These are phyloP conservation scores for Daldinia decipiens DNA, from an alignment of 495 filamentous ascomycete species.

Conservation along the genomic window DNA sequence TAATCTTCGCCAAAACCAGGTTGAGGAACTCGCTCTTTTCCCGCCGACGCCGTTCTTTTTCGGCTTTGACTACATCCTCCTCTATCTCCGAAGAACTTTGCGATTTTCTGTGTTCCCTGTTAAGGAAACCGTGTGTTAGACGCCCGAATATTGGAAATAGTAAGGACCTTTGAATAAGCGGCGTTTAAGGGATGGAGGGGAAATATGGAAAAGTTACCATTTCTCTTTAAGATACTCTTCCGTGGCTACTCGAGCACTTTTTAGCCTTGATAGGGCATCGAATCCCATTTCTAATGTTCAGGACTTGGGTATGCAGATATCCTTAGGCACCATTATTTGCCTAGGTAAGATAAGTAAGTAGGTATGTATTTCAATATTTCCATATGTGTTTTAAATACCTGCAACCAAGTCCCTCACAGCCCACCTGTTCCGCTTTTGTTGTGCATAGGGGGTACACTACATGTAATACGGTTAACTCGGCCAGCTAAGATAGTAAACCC, in stretches of 20 bases:
- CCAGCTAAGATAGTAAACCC: not conserved
- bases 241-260: conserved; percentile 17
- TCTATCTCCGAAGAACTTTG: conserved; percentile 5
- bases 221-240: conserved; percentile 38
- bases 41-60: conserved; percentile 22
- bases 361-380: not conserved
- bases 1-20: conserved; percentile 35
- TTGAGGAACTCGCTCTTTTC: conserved; percentile 37
- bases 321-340: not conserved
- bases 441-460: not conserved
- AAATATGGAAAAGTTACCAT: conserved; percentile 28
- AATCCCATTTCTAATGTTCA: conserved; percentile 28
- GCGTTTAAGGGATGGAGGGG: not conserved
- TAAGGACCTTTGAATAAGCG: not conserved
- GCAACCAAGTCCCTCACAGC: conserved; percentile 1
- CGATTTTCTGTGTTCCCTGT: conserved; percentile 29
- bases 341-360: not conserved
- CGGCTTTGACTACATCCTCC: conserved; percentile 11
- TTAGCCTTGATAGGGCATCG: conserved; percentile 34
- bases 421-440: conserved; percentile 27
- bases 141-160: not conserved
- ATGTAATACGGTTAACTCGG: conserved; percentile 10
- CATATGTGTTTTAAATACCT: conserved; percentile 3
- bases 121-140: conserved; percentile 10
- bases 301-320: not conserved